A percentile compares a stretch with the other conserved stretches of the same genome.
Evolutionary conservation across 225 moss, liverwort and hornwort species (phyloP).

Genomic region (Antitrichia curtipendula): DNA sequence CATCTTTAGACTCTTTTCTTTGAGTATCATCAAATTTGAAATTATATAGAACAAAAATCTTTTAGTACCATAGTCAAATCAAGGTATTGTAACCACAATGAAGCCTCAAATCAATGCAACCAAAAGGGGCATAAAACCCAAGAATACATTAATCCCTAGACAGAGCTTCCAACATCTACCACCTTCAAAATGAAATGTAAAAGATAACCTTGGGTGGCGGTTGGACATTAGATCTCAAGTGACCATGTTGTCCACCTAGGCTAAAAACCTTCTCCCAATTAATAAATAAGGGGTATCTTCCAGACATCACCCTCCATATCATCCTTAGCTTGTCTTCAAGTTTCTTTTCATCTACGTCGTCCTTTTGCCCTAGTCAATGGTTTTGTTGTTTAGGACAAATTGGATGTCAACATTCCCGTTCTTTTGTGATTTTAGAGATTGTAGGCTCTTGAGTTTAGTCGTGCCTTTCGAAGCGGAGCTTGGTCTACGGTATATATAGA

Average conservation of each 20-base stretch:
- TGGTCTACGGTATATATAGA: not conserved
- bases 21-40: not conserved
- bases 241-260: not conserved
- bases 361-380: not conserved
- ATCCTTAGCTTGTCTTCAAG: not conserved
- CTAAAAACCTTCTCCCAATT: not conserved
- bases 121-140: not conserved
- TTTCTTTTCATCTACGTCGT: not conserved
- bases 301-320: not conserved
- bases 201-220: not conserved
- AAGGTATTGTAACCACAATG: not conserved
- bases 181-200: not conserved
- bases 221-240: slow-evolving; percentile 5
- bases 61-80: not conserved
- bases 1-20: not conserved
- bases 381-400: not conserved
- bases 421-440: not conserved
- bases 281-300: not conserved
- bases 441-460: not conserved
- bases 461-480: not conserved
- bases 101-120: not conserved
- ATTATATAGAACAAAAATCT: not conserved
- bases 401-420: not conserved
- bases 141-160: not conserved
- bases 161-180: not conserved